Base-by-base conservation (phyloP, 2,329 filamentous ascomycete species). In the Lachnellula occidentalis region DNA sequence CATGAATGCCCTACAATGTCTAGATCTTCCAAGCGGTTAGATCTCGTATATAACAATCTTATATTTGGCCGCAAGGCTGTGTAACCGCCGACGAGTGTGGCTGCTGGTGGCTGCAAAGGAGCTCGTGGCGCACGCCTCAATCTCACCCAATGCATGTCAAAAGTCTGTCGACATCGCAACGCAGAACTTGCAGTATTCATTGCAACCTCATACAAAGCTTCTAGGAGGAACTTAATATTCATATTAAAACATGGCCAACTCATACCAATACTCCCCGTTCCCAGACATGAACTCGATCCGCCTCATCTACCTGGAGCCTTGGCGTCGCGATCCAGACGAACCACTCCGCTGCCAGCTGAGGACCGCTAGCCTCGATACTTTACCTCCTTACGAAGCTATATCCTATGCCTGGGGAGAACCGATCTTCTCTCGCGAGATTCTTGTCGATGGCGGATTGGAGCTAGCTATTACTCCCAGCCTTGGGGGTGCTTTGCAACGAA, bases 351-450 rank as follows among this genome's bases (percentile, higher is more conserved):
- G 31, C 22, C 4, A 34, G 17, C 34, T 48, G 11, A 21, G 17
- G n/a, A n/a, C 31, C 8, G 43, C 31, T 8, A 24, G 14, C 5
- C 4, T 52, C 4, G 50, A 46, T 34, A n/a, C 39, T 46, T n/a
- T 42, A n/a, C 50, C 50, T 37, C 39, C 15, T 21, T 47, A 34
- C 21, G 50, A 52, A 22, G 42, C 50, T 4, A 46, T 47, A 52
- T 52, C 50, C 1, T 52, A 52, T 21, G n/a, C 27, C 1, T 52
- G 50, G 50, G 50, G 42, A 2, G 21, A 43, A 22, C 15, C 24
- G 4, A 37, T 11, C 3, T 45, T 45, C 43, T 24, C 19, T 5
- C 21, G 9, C 22, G 22, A 27, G 8, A 11, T 45, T 7, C 22
- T 45, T 31, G 5, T 45, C 9, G 41, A 43, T 12, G 43, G 22